Evolutionary conservation across 768 basidiomycete species (phyloP).

Genomic region (Daedaleopsis nitida): DNA sequence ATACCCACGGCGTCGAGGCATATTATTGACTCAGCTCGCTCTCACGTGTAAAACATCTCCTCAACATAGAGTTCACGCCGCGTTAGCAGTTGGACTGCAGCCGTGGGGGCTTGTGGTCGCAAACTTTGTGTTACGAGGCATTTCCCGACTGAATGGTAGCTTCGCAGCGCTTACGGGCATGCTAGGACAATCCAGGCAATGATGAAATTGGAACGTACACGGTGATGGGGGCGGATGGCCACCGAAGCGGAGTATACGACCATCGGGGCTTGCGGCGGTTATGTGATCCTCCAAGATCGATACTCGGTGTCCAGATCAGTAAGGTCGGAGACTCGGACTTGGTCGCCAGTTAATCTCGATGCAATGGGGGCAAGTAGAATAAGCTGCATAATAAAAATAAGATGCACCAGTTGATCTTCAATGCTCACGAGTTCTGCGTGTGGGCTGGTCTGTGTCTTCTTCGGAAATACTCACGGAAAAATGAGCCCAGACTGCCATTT

Average conservation of each 20-base stretch:
- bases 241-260: too few species aligned
- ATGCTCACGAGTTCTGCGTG: background rate
- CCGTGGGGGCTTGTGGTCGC: background rate
- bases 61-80: background rate
- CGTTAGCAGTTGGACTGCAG: background rate
- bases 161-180: background rate
- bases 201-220: background rate
- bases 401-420: background rate
- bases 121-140: background rate
- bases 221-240: background rate
- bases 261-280: background rate
- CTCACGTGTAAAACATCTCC: background rate
- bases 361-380: background rate
- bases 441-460: background rate
- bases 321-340: background rate
- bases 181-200: background rate
- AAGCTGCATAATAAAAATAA: too few species aligned
- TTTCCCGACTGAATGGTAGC: slow-evolving; percentile 3
- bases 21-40: background rate
- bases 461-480: background rate
- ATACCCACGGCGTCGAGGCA: background rate
- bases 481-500: background rate
- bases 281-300: background rate
- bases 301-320: background rate
- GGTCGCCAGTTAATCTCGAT: background rate